These are phyloP conservation scores for Akanthomyces uredinophilus DNA, from an alignment of 2,329 filamentous ascomycete species.

Conservation along the genomic window DNA sequence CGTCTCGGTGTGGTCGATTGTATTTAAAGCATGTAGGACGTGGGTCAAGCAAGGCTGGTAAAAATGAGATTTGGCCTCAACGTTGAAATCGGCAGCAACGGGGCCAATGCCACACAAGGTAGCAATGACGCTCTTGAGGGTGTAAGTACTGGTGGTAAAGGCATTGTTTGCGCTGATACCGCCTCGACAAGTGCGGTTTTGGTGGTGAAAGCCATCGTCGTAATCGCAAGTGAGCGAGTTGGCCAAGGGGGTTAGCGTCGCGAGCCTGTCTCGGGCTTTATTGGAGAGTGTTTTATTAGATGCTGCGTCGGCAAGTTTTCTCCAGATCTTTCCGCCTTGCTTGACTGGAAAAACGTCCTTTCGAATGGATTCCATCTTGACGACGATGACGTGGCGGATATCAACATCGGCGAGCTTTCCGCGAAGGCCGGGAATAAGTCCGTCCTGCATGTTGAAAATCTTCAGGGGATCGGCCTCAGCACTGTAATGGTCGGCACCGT, in stretches of 20 bases:
- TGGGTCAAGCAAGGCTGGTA: conserved; percentile 42
- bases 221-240: conserved; percentile 33
- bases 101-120: conserved; percentile 38
- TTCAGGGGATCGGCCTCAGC: conserved; percentile 34
- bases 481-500: conserved; percentile 26
- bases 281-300: conserved; percentile 29
- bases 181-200: conserved; percentile 23
- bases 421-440: conserved; percentile 24
- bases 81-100: conserved; percentile 37
- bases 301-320: conserved; percentile 28
- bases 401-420: conserved; percentile 26
- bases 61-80: conserved; percentile 35
- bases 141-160: conserved; percentile 38
- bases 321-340: conserved; percentile 34
- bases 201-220: conserved; percentile 25
- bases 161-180: conserved; percentile 38
- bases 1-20: conserved; percentile 6
- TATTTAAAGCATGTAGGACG: conserved; percentile 31
- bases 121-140: conserved; percentile 39
- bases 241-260: conserved; percentile 27
- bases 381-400: conserved; percentile 38
- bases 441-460: conserved; percentile 33
- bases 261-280: conserved; percentile 25
- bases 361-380: conserved; percentile 40
- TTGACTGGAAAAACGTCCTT: conserved; percentile 42